These are phyloP conservation scores for Ogataea neopini DNA, from an alignment of 805 yeast species.

Conservation along the genomic window DNA sequence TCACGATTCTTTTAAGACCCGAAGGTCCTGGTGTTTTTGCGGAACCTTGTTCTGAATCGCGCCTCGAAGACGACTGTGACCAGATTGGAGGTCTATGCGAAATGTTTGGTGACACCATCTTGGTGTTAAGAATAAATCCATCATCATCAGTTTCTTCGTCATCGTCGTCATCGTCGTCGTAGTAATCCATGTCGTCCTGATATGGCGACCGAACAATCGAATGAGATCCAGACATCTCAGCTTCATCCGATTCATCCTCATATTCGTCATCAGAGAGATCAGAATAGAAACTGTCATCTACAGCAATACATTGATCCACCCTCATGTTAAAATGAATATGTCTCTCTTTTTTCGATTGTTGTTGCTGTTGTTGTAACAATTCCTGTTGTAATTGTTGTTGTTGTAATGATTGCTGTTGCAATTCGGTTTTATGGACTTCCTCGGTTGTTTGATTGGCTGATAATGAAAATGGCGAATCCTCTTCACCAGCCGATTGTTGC, in stretches of 20 bases:
- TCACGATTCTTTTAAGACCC: slow-evolving; percentile 36
- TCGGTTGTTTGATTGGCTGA: slow-evolving; percentile 23
- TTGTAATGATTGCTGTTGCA: not conserved
- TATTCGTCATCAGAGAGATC: slow-evolving; percentile 30
- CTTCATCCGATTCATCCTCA: slow-evolving; percentile 29
- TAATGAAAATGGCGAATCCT: slow-evolving; percentile 22
- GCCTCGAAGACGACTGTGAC: slow-evolving; percentile 17
- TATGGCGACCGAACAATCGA: slow-evolving; percentile 3
- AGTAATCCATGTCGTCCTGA: slow-evolving; percentile 30
- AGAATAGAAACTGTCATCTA: slow-evolving; percentile 40
- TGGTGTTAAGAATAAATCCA: slow-evolving; percentile 28
- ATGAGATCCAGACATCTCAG: slow-evolving; percentile 22
- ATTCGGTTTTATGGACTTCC: slow-evolving; percentile 9
- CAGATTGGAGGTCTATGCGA: slow-evolving; percentile 32
- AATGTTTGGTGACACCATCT: slow-evolving; percentile 18
- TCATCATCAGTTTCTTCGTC: slow-evolving; percentile 30
- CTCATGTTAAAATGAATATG: slow-evolving; percentile 92
- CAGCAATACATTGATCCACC: slow-evolving; percentile 91
- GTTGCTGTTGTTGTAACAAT: slow-evolving; percentile 3
- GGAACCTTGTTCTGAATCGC: slow-evolving; percentile 15
- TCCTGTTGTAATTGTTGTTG: not conserved
- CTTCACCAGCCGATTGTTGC: slow-evolving; percentile 14
- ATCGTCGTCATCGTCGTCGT: slow-evolving; percentile 23
- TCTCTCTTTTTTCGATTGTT: slow-evolving; percentile 43
- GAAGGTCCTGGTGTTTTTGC: slow-evolving; percentile 1